Base-by-base conservation (phyloP, 2,329 filamentous ascomycete species). In the Epichloe elymi region DNA sequence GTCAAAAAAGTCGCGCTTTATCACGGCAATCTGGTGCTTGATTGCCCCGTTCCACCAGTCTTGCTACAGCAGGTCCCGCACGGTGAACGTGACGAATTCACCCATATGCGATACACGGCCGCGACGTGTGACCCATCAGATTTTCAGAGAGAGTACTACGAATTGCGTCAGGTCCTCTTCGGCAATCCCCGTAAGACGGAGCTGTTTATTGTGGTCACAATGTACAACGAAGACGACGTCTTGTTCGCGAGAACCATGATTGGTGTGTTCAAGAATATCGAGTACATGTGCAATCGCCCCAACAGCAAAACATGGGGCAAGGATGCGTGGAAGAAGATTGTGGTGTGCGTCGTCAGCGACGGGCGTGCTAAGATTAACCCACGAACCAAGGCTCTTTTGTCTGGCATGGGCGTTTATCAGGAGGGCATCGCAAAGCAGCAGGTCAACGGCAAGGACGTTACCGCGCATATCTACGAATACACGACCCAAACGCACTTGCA, bases 191-290 rank as follows among this genome's bases (percentile, higher is more conserved):
- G 91, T 50, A 87, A 95, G 63, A 96, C 91, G 0, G 91, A 97
- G 70, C 74, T 97, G 2, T 96, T 97, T 68, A 95, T 97, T 61
- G 91, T 90, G 36, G 82, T 97, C 50, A 97, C 91, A 52, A 96
- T 96, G 91, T 98, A 98, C 73, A 98, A 98, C 64, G 93, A 98
- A 64, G 91, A 98, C 66, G 93, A 98, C 61, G 83, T 97, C 57
- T 74, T 96, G 53, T 96, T 98, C 64, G 89, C 93, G 23, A 83
- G 93, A 41, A 97, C 93, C 4, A 88, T 98, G 88, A 87, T 84
- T 47, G 93, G 93, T 67, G 89, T 98, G 5, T 91, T 97, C 75
- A 97, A 98, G 73, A 98, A 98, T 67, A 88, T 98, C 59, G 91
- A 96, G 67, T 90, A 91, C 74, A 96, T 98, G 87, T 96, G 93